These are phyloP conservation scores for Myxozyma neglecta DNA, from an alignment of 805 yeast species.

Conservation along the genomic window DNA sequence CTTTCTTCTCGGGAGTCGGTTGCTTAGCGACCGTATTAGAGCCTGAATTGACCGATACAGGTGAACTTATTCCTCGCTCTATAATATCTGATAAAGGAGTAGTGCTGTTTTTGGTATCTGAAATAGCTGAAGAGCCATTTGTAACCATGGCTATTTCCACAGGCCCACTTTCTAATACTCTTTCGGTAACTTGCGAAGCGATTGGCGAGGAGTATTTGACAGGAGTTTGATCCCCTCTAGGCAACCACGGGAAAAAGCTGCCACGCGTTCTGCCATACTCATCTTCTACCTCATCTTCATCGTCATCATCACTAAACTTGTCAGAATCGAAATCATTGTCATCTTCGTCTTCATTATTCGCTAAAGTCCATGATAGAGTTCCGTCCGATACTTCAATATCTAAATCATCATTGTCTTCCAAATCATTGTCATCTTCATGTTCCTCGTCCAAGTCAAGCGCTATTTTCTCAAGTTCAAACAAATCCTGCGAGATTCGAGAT, in stretches of 20 bases:
- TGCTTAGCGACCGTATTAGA: too few species aligned
- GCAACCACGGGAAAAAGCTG: slow-evolving; percentile 39
- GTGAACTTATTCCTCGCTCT: not conserved
- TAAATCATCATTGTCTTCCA: slow-evolving; percentile 43
- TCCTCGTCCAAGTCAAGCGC: slow-evolving; percentile 45
- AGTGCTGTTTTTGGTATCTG: not conserved
- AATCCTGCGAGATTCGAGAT: slow-evolving; percentile 7
- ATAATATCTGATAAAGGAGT: not conserved
- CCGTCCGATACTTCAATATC: slow-evolving; percentile 26
- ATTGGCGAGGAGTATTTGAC: slow-evolving; percentile 1
- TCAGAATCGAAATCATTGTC: slow-evolving; percentile 39
- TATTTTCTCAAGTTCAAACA: slow-evolving; percentile 32
- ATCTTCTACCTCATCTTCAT: slow-evolving; percentile 45
- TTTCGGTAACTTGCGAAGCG: not conserved
- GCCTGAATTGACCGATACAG: not conserved
- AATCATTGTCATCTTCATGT: slow-evolving; percentile 59
- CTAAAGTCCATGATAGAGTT: slow-evolving; percentile 39
- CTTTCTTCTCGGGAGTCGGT: too few species aligned
- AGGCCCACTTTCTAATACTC: not conserved
- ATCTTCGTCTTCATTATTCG: slow-evolving; percentile 48
- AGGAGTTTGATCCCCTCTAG: slow-evolving; percentile 22
- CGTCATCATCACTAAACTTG: slow-evolving; percentile 45
- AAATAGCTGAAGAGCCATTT: not conserved
- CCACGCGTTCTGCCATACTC: slow-evolving; percentile 42
- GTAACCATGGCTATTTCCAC: not conserved